Percentiles rank a stretch among this genome's conserved stretches.
These are phyloP conservation scores for Abortiporus biennis DNA, from an alignment of 1,284 basidiomycete species.

Conservation along the genomic window DNA sequence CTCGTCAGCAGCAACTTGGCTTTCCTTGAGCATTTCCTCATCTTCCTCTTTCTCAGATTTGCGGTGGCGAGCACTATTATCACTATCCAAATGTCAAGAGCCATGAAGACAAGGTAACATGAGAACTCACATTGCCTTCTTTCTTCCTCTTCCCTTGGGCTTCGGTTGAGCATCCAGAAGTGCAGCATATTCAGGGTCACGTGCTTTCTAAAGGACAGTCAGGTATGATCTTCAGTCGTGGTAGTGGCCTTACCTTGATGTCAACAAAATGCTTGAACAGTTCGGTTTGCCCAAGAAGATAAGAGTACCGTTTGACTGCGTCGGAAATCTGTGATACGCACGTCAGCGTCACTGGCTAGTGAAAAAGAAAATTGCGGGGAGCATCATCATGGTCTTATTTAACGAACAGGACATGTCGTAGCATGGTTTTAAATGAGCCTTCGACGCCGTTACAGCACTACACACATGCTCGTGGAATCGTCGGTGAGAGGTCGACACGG, in stretches of 20 bases:
- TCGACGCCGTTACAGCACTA: too few species aligned
- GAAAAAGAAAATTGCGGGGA: background rate
- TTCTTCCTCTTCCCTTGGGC: constrained; percentile 74
- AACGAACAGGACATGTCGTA: too few species aligned
- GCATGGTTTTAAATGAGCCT: too few species aligned
- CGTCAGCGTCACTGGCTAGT: constrained; percentile 1
- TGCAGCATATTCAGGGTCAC: constrained; percentile 91
- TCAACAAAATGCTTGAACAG: constrained; percentile 95
- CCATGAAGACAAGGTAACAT: background rate
- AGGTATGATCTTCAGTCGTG: constrained; percentile 1
- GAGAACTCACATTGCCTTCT: constrained; percentile 62
- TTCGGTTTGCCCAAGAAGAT: constrained; percentile 92
- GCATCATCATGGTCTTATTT: too few species aligned
- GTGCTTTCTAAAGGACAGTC: constrained; percentile 56
- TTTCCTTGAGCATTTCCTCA: constrained; percentile 88
- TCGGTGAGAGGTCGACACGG: too few species aligned
- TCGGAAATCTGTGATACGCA: constrained; percentile 77
- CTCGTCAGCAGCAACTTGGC: constrained; percentile 72
- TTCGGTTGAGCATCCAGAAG: constrained; percentile 83
- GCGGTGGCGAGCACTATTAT: constrained; percentile 78
- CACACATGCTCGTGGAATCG: too few species aligned
- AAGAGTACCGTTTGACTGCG: constrained; percentile 92
- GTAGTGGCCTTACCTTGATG: constrained; percentile 61
- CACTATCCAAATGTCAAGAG: constrained; percentile 33
- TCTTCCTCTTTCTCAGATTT: constrained; percentile 99